Conservation (phyloP, 306 rosid genomes). For the Glycine tomentella region DNA sequence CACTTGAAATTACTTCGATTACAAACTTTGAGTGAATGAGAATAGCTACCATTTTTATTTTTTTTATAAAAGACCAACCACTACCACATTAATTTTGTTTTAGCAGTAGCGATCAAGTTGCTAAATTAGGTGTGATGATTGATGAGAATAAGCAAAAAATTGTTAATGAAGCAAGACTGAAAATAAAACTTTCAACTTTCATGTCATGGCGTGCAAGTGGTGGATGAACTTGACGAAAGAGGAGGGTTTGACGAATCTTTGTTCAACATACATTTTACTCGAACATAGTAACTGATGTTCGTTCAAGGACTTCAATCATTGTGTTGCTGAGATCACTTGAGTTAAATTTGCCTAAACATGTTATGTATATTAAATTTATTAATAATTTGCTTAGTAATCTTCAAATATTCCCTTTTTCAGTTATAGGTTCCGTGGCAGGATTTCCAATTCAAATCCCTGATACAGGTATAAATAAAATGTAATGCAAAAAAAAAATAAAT, state of each 20-base stretch:
- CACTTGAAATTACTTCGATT: background rate
- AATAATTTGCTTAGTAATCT: background rate
- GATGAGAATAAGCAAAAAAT: background rate
- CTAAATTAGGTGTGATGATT: conserved; percentile 23
- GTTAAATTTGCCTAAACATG: background rate
- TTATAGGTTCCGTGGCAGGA: too few relatives aligned
- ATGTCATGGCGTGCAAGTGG: background rate
- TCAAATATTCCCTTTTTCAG: background rate
- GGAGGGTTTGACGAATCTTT: background rate
- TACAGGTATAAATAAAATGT: too few relatives aligned
- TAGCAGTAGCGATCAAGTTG: background rate
- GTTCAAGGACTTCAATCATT: background rate
- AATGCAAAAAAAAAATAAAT: too few relatives aligned
- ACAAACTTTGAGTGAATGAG: background rate
- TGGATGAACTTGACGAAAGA: background rate
- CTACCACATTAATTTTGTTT: background rate
- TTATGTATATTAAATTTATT: background rate
- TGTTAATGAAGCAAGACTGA: conserved; percentile 10
- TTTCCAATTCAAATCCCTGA: background rate
- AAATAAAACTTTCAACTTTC: background rate
- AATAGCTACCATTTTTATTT: background rate
- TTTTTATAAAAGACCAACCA: background rate
- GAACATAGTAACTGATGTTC: background rate
- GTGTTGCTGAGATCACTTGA: background rate
- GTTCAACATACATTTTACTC: background rate